A percentile compares a stretch with the other conserved stretches of the same genome.
These are phyloP conservation scores for Noccaea caerulescens DNA, from an alignment of 345 rosid genomes.

Conservation along the genomic window DNA sequence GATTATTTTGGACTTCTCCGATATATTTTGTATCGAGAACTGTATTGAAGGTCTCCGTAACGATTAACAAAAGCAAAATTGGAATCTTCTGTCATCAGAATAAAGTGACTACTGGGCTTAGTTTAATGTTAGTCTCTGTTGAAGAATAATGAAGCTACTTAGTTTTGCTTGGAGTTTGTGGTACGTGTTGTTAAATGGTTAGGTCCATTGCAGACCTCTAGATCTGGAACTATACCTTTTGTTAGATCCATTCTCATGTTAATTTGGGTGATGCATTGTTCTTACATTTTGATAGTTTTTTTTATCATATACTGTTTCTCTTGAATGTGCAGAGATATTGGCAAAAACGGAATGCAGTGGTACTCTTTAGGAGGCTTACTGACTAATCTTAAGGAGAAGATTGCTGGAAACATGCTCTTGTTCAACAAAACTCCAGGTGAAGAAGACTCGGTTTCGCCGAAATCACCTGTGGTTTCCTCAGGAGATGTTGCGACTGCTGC, in stretches of 20 bases:
- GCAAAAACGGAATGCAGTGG: slow-evolving; percentile 32
- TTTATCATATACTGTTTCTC: neutral
- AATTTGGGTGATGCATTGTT: slow-evolving; percentile 3
- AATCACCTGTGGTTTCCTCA: slow-evolving; percentile 15
- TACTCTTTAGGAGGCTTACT: slow-evolving; percentile 37
- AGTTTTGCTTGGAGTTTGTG: neutral
- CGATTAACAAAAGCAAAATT: too few species aligned
- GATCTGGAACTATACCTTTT: neutral
- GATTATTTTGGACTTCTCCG: neutral
- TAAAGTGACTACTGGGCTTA: too few species aligned
- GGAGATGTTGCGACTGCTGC: neutral
- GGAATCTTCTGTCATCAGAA: neutral
- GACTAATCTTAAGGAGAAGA: slow-evolving; percentile 37
- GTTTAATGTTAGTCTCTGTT: neutral
- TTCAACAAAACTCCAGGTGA: slow-evolving; percentile 20
- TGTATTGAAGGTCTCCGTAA: too few species aligned
- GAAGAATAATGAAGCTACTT: neutral
- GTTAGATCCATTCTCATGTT: neutral
- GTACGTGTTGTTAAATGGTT: neutral
- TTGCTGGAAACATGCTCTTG: slow-evolving; percentile 23
- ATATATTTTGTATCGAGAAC: neutral
- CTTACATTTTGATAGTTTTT: neutral
- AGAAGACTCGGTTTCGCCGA: slow-evolving; percentile 28
- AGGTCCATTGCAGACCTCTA: neutral
- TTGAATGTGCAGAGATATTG: slow-evolving; percentile 30